phyloP scores from a whole-genome alignment of 257 asterid genomes.

The Nicotiana knightiana region DNA sequence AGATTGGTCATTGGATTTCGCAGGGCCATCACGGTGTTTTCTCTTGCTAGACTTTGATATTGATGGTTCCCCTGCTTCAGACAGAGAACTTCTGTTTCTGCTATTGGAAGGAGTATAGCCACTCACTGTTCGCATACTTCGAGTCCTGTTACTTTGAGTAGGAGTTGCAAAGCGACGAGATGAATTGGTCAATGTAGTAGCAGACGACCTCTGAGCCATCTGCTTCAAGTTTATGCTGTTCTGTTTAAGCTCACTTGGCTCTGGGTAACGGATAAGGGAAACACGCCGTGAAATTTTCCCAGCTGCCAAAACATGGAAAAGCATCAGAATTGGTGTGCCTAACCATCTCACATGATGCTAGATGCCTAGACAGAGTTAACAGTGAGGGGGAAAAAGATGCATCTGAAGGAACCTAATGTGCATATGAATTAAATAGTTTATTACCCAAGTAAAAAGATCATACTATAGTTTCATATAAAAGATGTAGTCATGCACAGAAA shows the following conservation, averaged over 20 bases:
- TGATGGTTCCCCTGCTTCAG: slow-evolving; percentile 29
- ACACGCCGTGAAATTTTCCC: slow-evolving; percentile 60
- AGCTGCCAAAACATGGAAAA: slow-evolving; percentile 31
- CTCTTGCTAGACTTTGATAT: slow-evolving; percentile 38
- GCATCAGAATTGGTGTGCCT: background rate
- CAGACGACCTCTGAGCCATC: slow-evolving; percentile 37
- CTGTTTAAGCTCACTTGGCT: slow-evolving; percentile 40
- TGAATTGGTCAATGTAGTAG: slow-evolving; percentile 40
- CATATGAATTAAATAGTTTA: background rate
- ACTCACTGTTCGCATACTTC: slow-evolving; percentile 25
- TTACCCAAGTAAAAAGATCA: background rate
- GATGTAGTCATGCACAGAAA: background rate
- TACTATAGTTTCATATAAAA: background rate
- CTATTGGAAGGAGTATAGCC: slow-evolving; percentile 29
- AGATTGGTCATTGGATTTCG: slow-evolving; percentile 27
- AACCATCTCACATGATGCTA: background rate
- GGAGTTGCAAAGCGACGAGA: slow-evolving; percentile 40
- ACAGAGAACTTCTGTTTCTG: slow-evolving; percentile 29
- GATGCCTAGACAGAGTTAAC: background rate
- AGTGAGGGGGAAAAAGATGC: background rate
- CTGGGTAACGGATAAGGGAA: slow-evolving; percentile 59
- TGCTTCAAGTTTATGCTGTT: slow-evolving; percentile 14
- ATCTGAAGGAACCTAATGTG: background rate
- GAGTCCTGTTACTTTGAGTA: slow-evolving; percentile 34
- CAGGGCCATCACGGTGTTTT: slow-evolving; percentile 30